Evolutionary conservation across 2,329 filamentous ascomycete species (phyloP).

Genomic region (Exophiala phaeomuriformis): DNA sequence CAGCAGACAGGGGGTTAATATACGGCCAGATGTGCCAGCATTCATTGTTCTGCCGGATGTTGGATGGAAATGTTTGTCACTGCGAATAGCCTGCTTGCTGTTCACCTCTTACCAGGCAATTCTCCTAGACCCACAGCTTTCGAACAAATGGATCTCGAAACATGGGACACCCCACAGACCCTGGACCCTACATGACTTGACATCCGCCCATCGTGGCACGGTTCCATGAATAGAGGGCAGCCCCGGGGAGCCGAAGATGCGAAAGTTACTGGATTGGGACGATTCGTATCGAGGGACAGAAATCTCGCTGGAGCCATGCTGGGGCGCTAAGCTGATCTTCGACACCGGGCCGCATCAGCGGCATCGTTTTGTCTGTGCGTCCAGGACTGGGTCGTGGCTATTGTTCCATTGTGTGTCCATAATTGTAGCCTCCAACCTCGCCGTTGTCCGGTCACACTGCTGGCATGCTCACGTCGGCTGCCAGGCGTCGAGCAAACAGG

Average conservation of each 20-base stretch:
- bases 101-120: not conserved
- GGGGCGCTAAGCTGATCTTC: slow-evolving; percentile 14
- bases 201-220: not conserved
- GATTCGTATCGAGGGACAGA: slow-evolving; percentile 6
- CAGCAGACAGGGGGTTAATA: not conserved
- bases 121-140: not conserved
- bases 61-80: not conserved
- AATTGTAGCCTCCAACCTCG: not conserved
- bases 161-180: not conserved
- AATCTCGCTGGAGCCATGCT: slow-evolving; percentile 4
- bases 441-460: not conserved
- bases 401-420: not conserved
- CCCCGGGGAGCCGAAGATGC: not conserved
- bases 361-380: not conserved
- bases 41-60: not conserved
- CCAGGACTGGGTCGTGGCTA: not conserved
- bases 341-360: slow-evolving; percentile 7
- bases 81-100: not conserved
- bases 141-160: slow-evolving; percentile 2
- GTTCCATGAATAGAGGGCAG: not conserved
- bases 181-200: not conserved
- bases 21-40: not conserved
- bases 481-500: not conserved
- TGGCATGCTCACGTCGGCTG: not conserved
- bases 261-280: slow-evolving; percentile 18